These are phyloP conservation scores for Pleurotus pulmonarius DNA, from an alignment of 768 basidiomycete species.

Conservation along the genomic window DNA sequence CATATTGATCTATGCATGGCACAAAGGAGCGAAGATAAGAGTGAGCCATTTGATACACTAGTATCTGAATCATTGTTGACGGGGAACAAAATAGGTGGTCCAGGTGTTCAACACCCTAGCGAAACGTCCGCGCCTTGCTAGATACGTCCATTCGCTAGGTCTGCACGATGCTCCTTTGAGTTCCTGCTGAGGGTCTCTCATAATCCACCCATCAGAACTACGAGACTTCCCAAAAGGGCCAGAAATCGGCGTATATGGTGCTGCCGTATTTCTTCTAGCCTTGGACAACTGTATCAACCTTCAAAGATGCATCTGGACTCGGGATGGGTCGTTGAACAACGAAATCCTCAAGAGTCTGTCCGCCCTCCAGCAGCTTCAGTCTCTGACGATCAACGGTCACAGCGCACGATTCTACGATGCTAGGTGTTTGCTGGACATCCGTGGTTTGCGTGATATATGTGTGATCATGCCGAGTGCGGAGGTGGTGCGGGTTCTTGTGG, in stretches of 20 bases:
- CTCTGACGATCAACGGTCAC: constrained; percentile 73
- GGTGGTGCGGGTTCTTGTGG: constrained; percentile 45
- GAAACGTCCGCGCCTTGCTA: constrained; percentile 49
- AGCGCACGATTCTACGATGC: constrained; percentile 56
- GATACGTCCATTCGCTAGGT: constrained; percentile 58
- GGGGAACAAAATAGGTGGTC: constrained; percentile 41
- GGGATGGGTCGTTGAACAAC: constrained; percentile 69
- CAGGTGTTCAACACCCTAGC: constrained; percentile 62
- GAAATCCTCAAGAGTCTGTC: constrained; percentile 52
- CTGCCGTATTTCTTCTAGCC: constrained; percentile 39
- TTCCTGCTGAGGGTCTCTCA: no score
- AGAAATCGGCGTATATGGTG: constrained; percentile 29
- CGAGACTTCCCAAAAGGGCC: constrained; percentile 66
- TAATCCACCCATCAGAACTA: constrained; percentile 42
- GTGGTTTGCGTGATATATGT: constrained; percentile 49
- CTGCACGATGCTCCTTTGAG: constrained; percentile 18
- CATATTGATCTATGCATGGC: constrained; percentile 67
- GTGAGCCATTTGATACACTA: constrained; percentile 25
- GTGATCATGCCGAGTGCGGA: constrained; percentile 70
- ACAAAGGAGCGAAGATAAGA: constrained; percentile 59
- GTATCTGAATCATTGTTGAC: background rate
- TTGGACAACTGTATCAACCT: constrained; percentile 62
- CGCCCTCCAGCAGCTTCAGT: constrained; percentile 36
- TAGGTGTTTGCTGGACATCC: constrained; percentile 43
- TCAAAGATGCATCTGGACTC: constrained; percentile 70